Conservation (phyloP, 441 rosid genomes). For the Mallotus repandus region DNA sequence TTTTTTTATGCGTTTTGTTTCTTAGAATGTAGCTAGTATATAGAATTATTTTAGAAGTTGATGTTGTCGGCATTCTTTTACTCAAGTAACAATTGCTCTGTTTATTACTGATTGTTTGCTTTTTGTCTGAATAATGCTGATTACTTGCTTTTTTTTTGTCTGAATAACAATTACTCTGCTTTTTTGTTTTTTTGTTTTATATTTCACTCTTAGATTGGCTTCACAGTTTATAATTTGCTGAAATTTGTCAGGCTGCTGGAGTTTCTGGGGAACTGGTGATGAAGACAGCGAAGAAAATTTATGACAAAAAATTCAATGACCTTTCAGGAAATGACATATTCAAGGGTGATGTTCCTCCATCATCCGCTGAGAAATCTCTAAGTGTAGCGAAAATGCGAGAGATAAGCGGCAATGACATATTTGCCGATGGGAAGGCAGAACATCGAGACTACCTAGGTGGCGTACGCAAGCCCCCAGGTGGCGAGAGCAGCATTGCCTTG, state of each 20-base stretch:
- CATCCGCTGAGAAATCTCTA: slow-evolving; percentile 63
- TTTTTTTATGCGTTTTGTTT: background rate
- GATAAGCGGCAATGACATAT: slow-evolving; percentile 86
- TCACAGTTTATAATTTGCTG: slow-evolving; percentile 1
- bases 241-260: slow-evolving; percentile 44
- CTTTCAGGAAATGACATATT: slow-evolving; percentile 88
- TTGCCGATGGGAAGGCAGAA: slow-evolving; percentile 89
- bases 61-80: background rate
- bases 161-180: too few species aligned
- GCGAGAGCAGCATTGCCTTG: slow-evolving; percentile 93
- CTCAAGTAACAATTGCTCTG: background rate
- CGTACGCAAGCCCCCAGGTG: slow-evolving; percentile 97
- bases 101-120: background rate
- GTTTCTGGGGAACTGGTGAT: slow-evolving; percentile 43
- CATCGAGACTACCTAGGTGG: slow-evolving; percentile 89
- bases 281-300: slow-evolving; percentile 92
- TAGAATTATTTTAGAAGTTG: background rate
- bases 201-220: background rate
- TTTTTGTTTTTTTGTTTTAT: too few species aligned
- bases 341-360: slow-evolving; percentile 61
- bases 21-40: background rate
- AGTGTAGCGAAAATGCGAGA: slow-evolving; percentile 79
- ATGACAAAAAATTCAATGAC: slow-evolving; percentile 68
- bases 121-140: background rate
- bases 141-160: background rate